These are phyloP conservation scores for Fusarium proliferatum DNA, from an alignment of 2,329 filamentous ascomycete species.

Conservation along the genomic window DNA sequence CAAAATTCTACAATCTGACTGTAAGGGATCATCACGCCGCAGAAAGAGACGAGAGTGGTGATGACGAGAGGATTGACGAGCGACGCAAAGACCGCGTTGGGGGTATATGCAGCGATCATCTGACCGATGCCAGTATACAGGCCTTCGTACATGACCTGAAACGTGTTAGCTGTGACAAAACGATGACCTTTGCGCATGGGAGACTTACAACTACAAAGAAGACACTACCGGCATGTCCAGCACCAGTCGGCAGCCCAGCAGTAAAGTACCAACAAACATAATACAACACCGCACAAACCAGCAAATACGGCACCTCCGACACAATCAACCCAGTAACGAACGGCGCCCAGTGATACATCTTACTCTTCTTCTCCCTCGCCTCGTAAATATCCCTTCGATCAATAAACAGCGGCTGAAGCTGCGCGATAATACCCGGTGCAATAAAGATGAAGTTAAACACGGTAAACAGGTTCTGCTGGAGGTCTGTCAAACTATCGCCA, in stretches of 20 bases:
- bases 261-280: slow-evolving; percentile 69
- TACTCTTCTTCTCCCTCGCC: slow-evolving; percentile 59
- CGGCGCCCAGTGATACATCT: slow-evolving; percentile 69
- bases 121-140: slow-evolving; percentile 71
- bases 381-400: slow-evolving; percentile 60
- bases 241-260: slow-evolving; percentile 59
- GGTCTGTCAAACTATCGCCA: slow-evolving; percentile 59
- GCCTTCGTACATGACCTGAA: slow-evolving; percentile 63
- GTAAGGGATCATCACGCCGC: slow-evolving; percentile 79
- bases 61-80: slow-evolving; percentile 67
- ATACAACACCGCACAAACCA: slow-evolving; percentile 59
- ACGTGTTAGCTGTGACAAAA: background rate
- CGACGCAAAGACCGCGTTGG: slow-evolving; percentile 69
- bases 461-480: slow-evolving; percentile 68
- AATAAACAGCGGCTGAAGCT: slow-evolving; percentile 60
- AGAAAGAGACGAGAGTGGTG: slow-evolving; percentile 74
- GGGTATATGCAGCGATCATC: slow-evolving; percentile 70
- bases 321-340: slow-evolving; percentile 65
- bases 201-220: slow-evolving; percentile 62
- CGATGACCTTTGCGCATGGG: too few species aligned
- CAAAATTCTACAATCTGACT: slow-evolving; percentile 72
- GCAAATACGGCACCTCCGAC: slow-evolving; percentile 59
- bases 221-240: slow-evolving; percentile 59
- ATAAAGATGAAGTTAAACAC: slow-evolving; percentile 73
- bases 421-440: slow-evolving; percentile 63